phyloP scores from a whole-genome alignment of 2,329 filamentous ascomycete species.

The Colletotrichum paranaense region DNA sequence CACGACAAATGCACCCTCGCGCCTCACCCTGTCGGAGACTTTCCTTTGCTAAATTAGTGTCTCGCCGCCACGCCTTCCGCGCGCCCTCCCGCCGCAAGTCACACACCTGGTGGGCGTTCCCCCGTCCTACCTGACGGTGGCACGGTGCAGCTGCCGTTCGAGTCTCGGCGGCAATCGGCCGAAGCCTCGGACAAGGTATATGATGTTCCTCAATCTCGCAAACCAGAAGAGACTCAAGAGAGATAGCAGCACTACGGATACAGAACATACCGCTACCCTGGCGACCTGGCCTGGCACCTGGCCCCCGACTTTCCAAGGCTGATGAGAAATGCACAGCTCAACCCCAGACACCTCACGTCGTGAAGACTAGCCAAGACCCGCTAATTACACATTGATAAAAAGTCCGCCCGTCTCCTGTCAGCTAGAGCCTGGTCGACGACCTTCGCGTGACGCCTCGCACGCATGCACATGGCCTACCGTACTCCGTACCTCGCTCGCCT shows the following conservation, averaged over 20 bases:
- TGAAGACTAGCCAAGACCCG: slow-evolving; percentile 10
- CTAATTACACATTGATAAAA: slow-evolving; percentile 13
- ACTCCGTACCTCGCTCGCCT: neutral
- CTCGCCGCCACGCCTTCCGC: slow-evolving; percentile 14
- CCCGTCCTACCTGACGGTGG: neutral
- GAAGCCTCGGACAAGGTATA: slow-evolving; percentile 13
- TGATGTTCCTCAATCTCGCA: neutral
- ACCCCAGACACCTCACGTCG: slow-evolving; percentile 2
- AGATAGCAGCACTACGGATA: neutral
- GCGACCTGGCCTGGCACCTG: too few species aligned
- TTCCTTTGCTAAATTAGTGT: neutral
- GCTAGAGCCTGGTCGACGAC: neutral
- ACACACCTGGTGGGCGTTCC: neutral
- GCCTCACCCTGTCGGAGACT: slow-evolving; percentile 16
- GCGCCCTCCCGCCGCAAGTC: slow-evolving; percentile 20
- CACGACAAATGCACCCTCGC: neutral
- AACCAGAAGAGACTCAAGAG: too few species aligned
- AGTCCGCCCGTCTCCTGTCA: slow-evolving; percentile 24
- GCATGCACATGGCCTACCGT: slow-evolving; percentile 11
- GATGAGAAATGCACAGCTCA: neutral
- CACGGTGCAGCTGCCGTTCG: neutral
- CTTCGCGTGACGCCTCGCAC: slow-evolving; percentile 11
- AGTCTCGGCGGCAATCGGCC: slow-evolving; percentile 7
- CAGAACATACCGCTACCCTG: neutral
- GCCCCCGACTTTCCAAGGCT: neutral